Conservation (phyloP, 495 filamentous ascomycete genomes). For the Ramalina intermedia region DNA sequence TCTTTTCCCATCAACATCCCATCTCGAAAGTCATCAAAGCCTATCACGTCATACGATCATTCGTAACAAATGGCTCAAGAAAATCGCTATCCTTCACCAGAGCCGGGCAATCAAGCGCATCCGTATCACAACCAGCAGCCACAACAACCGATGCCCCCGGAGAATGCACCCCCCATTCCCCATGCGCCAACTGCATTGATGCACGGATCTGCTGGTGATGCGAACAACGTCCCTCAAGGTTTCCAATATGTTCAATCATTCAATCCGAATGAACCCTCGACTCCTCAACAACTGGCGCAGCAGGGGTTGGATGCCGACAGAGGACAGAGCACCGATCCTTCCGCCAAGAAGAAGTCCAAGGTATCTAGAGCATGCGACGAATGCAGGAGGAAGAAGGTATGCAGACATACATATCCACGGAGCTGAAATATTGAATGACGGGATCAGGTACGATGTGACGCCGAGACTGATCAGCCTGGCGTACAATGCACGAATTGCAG, state of each 20-base stretch:
- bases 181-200: conserved; percentile 8
- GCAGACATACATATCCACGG: conserved; percentile 1
- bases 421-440: conserved; percentile 12
- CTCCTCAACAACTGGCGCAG: conserved; percentile 20
- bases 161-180: conserved; percentile 4
- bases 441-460: conserved; percentile 77
- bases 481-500: conserved; percentile 79
- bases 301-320: conserved; percentile 35
- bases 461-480: conserved; percentile 60
- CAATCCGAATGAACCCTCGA: conserved; percentile 2
- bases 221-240: conserved; percentile 1
- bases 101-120: background rate
- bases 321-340: conserved; percentile 40
- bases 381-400: conserved; percentile 82
- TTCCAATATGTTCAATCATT: conserved; percentile 3
- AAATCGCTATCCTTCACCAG: conserved; percentile 1
- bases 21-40: background rate
- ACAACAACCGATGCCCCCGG: conserved; percentile 4
- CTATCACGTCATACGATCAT: background rate
- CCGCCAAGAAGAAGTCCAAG: conserved; percentile 71
- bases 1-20: background rate
- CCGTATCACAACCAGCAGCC: conserved; percentile 2
- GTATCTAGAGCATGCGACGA: conserved; percentile 92
- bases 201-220: conserved; percentile 2
- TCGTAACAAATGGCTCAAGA: background rate